Evolutionary conservation across 1,284 basidiomycete genomes (phyloP).

Genomic region (Cutaneotrichosporon dermatis): DNA sequence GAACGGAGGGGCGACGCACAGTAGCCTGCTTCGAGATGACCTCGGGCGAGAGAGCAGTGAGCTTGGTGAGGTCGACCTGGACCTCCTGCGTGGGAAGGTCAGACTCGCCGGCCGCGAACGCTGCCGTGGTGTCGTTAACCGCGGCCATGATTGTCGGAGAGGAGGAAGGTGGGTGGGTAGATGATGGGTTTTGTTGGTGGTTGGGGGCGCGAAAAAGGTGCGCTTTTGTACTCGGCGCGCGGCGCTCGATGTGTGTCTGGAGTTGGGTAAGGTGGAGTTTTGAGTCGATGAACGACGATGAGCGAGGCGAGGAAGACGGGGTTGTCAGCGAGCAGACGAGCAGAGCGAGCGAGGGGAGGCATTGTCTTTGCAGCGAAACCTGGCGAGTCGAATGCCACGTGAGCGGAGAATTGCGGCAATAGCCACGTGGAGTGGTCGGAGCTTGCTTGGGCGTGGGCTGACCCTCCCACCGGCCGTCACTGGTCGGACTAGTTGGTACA

Average conservation of each 20-base stretch:
- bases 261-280: background rate
- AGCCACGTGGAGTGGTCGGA: constrained; percentile 1
- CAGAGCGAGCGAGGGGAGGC: background rate
- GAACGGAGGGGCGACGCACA: constrained; percentile 24
- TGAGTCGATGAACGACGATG: too few relatives aligned
- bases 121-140: constrained; percentile 37
- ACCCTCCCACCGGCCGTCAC: background rate
- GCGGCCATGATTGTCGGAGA: constrained; percentile 16
- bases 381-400: constrained; percentile 1
- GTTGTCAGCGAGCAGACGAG: too few relatives aligned
- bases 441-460: background rate
- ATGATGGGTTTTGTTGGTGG: background rate
- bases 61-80: constrained; percentile 69
- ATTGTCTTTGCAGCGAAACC: background rate
- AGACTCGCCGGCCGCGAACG: constrained; percentile 19
- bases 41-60: constrained; percentile 88
- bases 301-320: too few relatives aligned
- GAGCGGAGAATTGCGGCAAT: background rate
- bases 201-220: background rate
- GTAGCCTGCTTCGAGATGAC: constrained; percentile 96
- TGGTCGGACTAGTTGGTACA: background rate
- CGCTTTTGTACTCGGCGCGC: background rate
- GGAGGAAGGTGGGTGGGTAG: background rate
- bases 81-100: constrained; percentile 42
- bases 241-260: background rate